These are phyloP conservation scores for Fusarium lyarnte DNA, from an alignment of 2,329 filamentous ascomycete species.

Conservation along the genomic window DNA sequence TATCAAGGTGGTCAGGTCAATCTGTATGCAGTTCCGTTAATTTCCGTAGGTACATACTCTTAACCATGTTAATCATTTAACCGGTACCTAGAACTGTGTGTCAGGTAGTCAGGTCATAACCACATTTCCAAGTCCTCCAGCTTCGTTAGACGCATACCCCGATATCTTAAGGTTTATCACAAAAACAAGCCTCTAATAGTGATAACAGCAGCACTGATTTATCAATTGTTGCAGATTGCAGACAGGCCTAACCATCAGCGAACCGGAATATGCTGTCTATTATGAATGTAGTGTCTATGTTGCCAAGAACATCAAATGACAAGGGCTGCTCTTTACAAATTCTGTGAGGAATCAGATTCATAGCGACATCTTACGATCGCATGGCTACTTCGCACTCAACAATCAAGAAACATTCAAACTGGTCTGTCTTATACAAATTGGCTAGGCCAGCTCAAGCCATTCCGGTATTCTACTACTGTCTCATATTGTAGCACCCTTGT, in stretches of 20 bases:
- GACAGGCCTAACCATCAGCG: too few relatives aligned
- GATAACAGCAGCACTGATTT: too few relatives aligned
- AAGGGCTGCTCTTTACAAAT: too few relatives aligned
- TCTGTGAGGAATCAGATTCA: not conserved
- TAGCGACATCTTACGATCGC: not conserved
- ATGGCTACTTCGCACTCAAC: not conserved
- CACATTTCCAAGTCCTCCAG: not conserved
- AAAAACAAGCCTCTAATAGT: not conserved
- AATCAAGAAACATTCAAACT: not conserved
- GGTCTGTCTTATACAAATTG: not conserved
- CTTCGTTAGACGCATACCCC: not conserved
- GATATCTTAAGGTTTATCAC: not conserved
- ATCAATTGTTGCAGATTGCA: too few relatives aligned
- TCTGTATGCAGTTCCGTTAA: not conserved
- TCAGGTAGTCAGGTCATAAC: too few relatives aligned
- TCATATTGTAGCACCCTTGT: not conserved
- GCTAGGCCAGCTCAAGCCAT: not conserved
- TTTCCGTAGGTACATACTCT: not conserved
- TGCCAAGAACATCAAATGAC: too few relatives aligned
- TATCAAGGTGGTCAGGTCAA: not conserved
- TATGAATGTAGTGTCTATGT: too few relatives aligned
- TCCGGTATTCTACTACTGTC: not conserved
- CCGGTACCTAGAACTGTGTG: not conserved
- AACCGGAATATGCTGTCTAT: too few relatives aligned
- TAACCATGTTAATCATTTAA: not conserved